A percentile compares a stretch with the other conserved stretches of the same genome.
These are phyloP conservation scores for Tolypocladium tropicale DNA, from an alignment of 2,329 filamentous ascomycete species.

Conservation along the genomic window DNA sequence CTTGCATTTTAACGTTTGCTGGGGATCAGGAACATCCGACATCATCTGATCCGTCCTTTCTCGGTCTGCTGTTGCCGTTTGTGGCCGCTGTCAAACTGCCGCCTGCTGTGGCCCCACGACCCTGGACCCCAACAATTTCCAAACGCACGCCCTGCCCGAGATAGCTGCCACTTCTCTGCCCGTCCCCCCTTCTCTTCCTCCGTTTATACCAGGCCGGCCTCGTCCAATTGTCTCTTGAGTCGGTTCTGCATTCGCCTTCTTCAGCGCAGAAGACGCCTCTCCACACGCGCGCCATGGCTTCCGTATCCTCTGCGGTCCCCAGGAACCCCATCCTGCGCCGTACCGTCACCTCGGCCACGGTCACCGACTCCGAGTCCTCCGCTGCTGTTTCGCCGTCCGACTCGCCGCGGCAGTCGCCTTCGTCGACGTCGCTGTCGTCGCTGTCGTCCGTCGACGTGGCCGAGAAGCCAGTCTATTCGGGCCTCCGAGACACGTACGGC, in stretches of 20 bases:
- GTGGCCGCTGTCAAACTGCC: background rate
- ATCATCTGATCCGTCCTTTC: background rate
- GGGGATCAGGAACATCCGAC: background rate
- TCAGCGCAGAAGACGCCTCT: background rate
- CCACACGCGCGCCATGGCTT: conserved; percentile 30
- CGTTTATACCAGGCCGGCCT: background rate
- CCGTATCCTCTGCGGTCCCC: conserved; percentile 31
- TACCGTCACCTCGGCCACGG: conserved; percentile 35
- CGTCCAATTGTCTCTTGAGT: background rate
- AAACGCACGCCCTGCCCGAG: background rate
- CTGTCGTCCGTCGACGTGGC: conserved; percentile 54
- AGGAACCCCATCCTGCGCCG: conserved; percentile 36
- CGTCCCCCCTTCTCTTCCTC: background rate
- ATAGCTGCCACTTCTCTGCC: background rate
- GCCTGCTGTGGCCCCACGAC: conserved; percentile 1
- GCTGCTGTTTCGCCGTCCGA: conserved; percentile 47
- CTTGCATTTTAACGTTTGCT: background rate
- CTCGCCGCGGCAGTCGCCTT: conserved; percentile 55
- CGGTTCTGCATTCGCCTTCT: background rate
- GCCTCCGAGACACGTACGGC: conserved; percentile 83
- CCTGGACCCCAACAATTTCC: conserved; percentile 4
- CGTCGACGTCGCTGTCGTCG: conserved; percentile 87
- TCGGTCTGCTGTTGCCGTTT: background rate
- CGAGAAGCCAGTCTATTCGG: conserved; percentile 39
- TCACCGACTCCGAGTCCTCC: conserved; percentile 43